phyloP scores from a whole-genome alignment of 148 eudicot species.

The Fagopyrum tataricum region DNA sequence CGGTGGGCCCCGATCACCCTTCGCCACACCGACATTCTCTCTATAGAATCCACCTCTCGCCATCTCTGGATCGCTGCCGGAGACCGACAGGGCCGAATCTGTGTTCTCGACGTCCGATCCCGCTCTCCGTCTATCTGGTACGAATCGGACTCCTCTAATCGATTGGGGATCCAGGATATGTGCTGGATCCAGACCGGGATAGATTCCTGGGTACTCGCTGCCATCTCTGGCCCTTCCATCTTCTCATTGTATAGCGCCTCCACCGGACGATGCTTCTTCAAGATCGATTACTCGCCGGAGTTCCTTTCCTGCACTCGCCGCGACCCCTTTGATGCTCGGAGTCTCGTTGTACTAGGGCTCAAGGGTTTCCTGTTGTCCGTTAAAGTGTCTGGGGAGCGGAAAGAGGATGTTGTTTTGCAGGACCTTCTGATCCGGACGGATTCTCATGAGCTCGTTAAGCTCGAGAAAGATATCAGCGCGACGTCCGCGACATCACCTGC shows the following conservation, averaged over 20 bases:
- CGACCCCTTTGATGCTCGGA: slow-evolving; percentile 81
- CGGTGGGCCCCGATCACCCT: slow-evolving; percentile 74
- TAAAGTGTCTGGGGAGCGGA: slow-evolving; percentile 47
- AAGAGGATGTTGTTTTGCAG: slow-evolving; percentile 46
- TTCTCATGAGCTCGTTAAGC: slow-evolving; percentile 46
- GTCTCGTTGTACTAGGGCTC: slow-evolving; percentile 55
- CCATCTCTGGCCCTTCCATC: slow-evolving; percentile 63
- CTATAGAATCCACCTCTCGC: slow-evolving; percentile 24
- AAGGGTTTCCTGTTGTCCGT: slow-evolving; percentile 56
- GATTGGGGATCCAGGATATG: slow-evolving; percentile 76
- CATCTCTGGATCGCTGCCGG: slow-evolving; percentile 72
- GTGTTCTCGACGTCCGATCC: slow-evolving; percentile 48
- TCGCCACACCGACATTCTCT: slow-evolving; percentile 40
- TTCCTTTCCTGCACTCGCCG: slow-evolving; percentile 60
- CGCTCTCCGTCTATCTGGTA: slow-evolving; percentile 43
- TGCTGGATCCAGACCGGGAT: slow-evolving; percentile 69
- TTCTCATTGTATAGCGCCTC: slow-evolving; percentile 51
- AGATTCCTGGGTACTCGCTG: slow-evolving; percentile 62
- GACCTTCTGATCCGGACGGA: slow-evolving; percentile 55
- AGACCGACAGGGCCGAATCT: slow-evolving; percentile 80
- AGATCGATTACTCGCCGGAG: slow-evolving; percentile 64
- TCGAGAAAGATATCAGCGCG: slow-evolving; percentile 60
- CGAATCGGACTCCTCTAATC: slow-evolving; percentile 21
- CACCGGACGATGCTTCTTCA: slow-evolving; percentile 70
- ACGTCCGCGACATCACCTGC: slow-evolving; percentile 40